Conservation (phyloP, 805 yeast species). For the Candida argentea region DNA sequence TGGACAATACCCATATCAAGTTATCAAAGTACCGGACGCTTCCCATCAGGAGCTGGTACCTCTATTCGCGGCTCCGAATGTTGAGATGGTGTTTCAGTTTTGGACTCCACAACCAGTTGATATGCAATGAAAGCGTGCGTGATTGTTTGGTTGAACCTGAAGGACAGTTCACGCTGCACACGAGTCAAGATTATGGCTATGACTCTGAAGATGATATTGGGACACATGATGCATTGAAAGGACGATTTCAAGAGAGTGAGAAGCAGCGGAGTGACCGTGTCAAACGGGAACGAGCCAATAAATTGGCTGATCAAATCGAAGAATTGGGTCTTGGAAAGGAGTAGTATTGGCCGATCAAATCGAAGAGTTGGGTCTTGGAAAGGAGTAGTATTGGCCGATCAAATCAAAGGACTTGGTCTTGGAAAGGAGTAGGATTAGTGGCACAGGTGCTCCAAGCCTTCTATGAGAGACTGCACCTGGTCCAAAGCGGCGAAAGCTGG, state of each 20-base stretch:
- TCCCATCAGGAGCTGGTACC: slow-evolving; percentile 41
- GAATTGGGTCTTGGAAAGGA: slow-evolving; percentile 12
- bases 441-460: no score
- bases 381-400: no score
- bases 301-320: slow-evolving; percentile 22
- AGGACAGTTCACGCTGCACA: slow-evolving; percentile 2
- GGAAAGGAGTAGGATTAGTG: no score
- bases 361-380: no score
- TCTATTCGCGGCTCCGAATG: slow-evolving; percentile 37
- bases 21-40: slow-evolving; percentile 36
- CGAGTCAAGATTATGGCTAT: slow-evolving; percentile 2
- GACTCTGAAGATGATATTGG: slow-evolving; percentile 4
- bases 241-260: slow-evolving; percentile 13
- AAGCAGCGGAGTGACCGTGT: slow-evolving; percentile 25
- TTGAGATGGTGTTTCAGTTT: slow-evolving; percentile 43
- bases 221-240: slow-evolving; percentile 3
- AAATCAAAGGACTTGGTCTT: no score
- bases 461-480: no score
- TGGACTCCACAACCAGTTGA: slow-evolving; percentile 41
- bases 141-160: slow-evolving; percentile 27
- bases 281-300: slow-evolving; percentile 27
- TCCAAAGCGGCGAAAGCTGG: no score
- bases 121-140: slow-evolving; percentile 23
- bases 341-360: no score
- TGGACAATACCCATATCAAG: slow-evolving; percentile 29